A percentile compares a stretch with the other conserved stretches of the same genome.
phyloP scores from a whole-genome alignment of 768 basidiomycete genomes.

The Xanthoconium stramineum region DNA sequence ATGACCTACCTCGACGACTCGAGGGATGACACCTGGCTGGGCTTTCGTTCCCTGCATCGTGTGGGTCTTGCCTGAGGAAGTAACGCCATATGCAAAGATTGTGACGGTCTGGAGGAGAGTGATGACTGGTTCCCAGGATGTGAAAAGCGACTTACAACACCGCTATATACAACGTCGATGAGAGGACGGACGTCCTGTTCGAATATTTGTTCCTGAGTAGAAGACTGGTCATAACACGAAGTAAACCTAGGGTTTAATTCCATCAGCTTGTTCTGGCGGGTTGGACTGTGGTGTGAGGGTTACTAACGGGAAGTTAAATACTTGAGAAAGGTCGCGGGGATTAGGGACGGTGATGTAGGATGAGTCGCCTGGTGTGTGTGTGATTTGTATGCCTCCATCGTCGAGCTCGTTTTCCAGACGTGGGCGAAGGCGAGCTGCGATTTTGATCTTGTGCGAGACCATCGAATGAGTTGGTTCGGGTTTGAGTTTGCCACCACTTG shows the following conservation, averaged over 20 bases:
- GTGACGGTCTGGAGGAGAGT: slow-evolving; percentile 63
- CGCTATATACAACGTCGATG: slow-evolving; percentile 73
- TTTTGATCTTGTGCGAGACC: slow-evolving; percentile 54
- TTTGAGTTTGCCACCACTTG: slow-evolving; percentile 22
- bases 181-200: slow-evolving; percentile 71
- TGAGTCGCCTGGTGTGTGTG: slow-evolving; percentile 38
- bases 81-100: slow-evolving; percentile 88
- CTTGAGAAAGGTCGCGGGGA: slow-evolving; percentile 61
- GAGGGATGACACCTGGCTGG: slow-evolving; percentile 83
- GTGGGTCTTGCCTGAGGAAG: slow-evolving; percentile 87
- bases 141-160: slow-evolving; percentile 51
- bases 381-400: slow-evolving; percentile 57
- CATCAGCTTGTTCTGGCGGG: slow-evolving; percentile 1
- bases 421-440: slow-evolving; percentile 70
- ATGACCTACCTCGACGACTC: slow-evolving; percentile 62
- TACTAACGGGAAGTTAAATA: slow-evolving; percentile 77
- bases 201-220: slow-evolving; percentile 78
- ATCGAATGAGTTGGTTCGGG: slow-evolving; percentile 1
- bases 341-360: slow-evolving; percentile 65
- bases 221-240: slow-evolving; percentile 68
- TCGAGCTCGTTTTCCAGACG: slow-evolving; percentile 57
- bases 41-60: slow-evolving; percentile 82
- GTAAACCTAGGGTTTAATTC: slow-evolving; percentile 49
- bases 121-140: background rate
- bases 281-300: no score